These are phyloP conservation scores for Dipteronia dyeriana DNA, from an alignment of 345 rosid genomes.

Conservation along the genomic window DNA sequence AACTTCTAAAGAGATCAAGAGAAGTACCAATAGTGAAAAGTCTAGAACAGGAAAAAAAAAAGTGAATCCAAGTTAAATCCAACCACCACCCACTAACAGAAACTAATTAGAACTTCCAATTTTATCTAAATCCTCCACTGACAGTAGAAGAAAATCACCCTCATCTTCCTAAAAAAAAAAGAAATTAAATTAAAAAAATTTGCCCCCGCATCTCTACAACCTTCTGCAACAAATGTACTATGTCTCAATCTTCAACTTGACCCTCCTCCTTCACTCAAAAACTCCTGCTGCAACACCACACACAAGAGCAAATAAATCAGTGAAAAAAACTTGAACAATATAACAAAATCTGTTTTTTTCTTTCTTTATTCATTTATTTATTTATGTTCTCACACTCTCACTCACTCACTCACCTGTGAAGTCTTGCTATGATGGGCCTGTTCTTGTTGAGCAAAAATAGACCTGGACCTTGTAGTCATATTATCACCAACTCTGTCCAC, in stretches of 20 bases:
- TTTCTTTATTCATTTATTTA: background rate
- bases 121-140: slow-evolving; percentile 18
- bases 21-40: background rate
- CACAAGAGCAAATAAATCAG: slow-evolving; percentile 11
- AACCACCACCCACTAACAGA: slow-evolving; percentile 1
- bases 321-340: background rate
- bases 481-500: slow-evolving; percentile 33
- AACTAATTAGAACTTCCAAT: slow-evolving; percentile 22
- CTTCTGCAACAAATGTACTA: slow-evolving; percentile 30
- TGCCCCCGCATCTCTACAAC: slow-evolving; percentile 28
- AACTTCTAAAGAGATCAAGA: slow-evolving; percentile 32
- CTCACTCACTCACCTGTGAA: slow-evolving; percentile 35
- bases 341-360: background rate
- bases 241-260: slow-evolving; percentile 61
- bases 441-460: slow-evolving; percentile 30
- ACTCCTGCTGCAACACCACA: slow-evolving; percentile 33
- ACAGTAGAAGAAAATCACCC: slow-evolving; percentile 24
- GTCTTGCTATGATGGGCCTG: slow-evolving; percentile 24
- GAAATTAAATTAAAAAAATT: background rate
- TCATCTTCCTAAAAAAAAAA: background rate
- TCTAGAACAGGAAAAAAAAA: slow-evolving; percentile 12
- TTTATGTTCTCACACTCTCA: background rate
- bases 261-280: slow-evolving; percentile 50
- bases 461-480: slow-evolving; percentile 38
- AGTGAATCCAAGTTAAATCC: slow-evolving; percentile 3